Conservation (phyloP, 805 yeast species). For the Barnettozyma botsteinii region DNA sequence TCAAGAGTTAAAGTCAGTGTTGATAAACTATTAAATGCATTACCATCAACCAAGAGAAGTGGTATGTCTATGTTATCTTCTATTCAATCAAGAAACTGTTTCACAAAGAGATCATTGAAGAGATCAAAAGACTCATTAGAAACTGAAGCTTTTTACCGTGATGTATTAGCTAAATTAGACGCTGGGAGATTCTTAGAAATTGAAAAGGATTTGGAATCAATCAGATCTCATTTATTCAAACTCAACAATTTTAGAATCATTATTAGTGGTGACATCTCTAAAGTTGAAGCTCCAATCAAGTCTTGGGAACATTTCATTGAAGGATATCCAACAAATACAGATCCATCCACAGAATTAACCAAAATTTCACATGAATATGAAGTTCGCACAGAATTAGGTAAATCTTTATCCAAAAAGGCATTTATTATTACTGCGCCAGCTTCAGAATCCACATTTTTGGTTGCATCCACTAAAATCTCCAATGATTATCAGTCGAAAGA, state of each 20-base stretch:
- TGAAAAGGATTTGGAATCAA: conserved; percentile 42
- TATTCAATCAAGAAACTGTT: conserved; percentile 46
- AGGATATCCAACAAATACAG: conserved; percentile 2
- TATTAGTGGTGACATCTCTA: conserved; percentile 61
- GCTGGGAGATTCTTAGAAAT: conserved; percentile 47
- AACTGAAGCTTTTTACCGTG: conserved; percentile 53
- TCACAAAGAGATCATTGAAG: conserved; percentile 55
- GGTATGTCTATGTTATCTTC: conserved; percentile 58
- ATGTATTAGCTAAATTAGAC: conserved; percentile 43
- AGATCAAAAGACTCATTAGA: conserved; percentile 60
- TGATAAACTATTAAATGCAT: conserved; percentile 35
- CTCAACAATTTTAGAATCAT: conserved; percentile 59
- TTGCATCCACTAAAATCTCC: conserved; percentile 56
- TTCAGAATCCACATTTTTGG: conserved; percentile 72
- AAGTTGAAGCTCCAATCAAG: conserved; percentile 49
- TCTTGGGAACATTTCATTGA: conserved; percentile 44
- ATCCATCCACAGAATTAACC: conserved; percentile 16
- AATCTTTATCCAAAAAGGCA: conserved; percentile 46
- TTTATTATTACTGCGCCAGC: conserved; percentile 70
- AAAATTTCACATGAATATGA: conserved; percentile 48
- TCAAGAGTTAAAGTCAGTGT: conserved; percentile 58
- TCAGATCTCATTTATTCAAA: conserved; percentile 48
- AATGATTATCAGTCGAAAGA: conserved; percentile 51
- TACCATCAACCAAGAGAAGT: conserved; percentile 37
- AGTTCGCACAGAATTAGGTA: conserved; percentile 53